Evolutionary conservation across 1,284 basidiomycete species (phyloP).

Genomic region (Moniliella sp.): DNA sequence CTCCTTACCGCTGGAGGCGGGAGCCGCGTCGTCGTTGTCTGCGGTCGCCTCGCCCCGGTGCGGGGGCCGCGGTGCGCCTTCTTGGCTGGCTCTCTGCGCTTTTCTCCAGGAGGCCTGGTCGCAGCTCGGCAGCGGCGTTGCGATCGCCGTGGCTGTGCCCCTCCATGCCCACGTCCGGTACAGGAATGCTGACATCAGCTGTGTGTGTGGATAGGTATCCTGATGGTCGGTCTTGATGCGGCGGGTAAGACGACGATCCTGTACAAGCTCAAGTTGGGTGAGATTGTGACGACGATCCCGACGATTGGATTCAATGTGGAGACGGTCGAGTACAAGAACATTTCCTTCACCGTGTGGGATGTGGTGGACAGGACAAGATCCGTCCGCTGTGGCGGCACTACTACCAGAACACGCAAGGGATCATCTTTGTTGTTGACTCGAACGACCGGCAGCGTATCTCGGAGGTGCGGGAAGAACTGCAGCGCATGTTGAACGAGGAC

Average conservation of each 20-base stretch:
- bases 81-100: no score
- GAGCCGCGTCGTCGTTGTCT: no score
- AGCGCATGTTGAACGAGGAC: constrained; percentile 98
- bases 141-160: no score
- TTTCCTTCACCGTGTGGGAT: constrained; percentile 99
- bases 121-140: no score
- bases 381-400: constrained; percentile 98
- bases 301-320: constrained; percentile 60
- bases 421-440: constrained; percentile 99
- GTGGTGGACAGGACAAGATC: constrained; percentile 99
- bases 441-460: constrained; percentile 98
- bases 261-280: constrained; percentile 48
- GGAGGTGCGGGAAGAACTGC: constrained; percentile 94
- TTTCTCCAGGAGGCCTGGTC: no score
- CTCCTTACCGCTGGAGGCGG: no score
- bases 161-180: no score
- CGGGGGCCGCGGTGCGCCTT: no score
- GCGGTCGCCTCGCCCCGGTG: no score
- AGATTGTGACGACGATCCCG: constrained; percentile 94
- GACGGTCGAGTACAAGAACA: constrained; percentile 98
- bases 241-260: constrained; percentile 43
- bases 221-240: constrained; percentile 77
- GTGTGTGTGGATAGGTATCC: constrained; percentile 9
- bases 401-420: constrained; percentile 99
- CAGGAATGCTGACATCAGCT: no score